Evolutionary conservation across 1,284 basidiomycete genomes (phyloP), one percentile per base, ranked within the genome.

Genomic region (Anthracocystis panici-leucophaei): DNA sequence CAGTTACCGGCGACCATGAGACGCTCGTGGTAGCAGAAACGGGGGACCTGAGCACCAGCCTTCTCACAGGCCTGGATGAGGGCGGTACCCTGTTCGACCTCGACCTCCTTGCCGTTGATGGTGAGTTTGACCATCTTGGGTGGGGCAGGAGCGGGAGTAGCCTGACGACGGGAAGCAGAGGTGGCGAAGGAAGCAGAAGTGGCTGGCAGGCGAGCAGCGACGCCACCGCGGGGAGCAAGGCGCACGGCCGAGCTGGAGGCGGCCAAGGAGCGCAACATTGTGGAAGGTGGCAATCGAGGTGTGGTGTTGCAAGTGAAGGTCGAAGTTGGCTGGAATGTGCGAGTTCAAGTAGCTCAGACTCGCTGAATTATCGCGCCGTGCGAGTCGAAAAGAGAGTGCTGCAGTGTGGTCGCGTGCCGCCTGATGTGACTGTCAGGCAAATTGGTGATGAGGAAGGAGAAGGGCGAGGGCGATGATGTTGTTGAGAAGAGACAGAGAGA

Each of bases 1-100:
- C 83, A 85, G 77, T 85, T 85, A 42, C 83, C 83, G 23, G 82
- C 80, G 12, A 83, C 78, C 64, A 81, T 77, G 59, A 83, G 79
- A 38, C 92, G 89, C 86, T 96, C 94, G 88, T 95, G 94, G 87
- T 95, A 96, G 85, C 94, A 96, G 87, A 95, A 95, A 79, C 93
- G 80, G 2, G 86, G 86, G 44, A 87, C 84, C 78, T 84, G 77
- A 41, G 75, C 77, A 44, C 82, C 82, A 5, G 82, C 82, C 65
- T 79, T 79, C 56, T 88, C 88, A 86, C 96, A 98, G 63, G 96
- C 96, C 87, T 98, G 96, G 85, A 98, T 97, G 80, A 99, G 89
- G 25, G 95, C 77, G 23, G 83, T 82, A 6, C 83, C 83, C 65
- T 84, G 82, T 67, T 76, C 78, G 20, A 84, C 83, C 67, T 84